phyloP scores from a whole-genome alignment of 768 basidiomycete genomes.

The Xerocomellus chrysenteron region DNA sequence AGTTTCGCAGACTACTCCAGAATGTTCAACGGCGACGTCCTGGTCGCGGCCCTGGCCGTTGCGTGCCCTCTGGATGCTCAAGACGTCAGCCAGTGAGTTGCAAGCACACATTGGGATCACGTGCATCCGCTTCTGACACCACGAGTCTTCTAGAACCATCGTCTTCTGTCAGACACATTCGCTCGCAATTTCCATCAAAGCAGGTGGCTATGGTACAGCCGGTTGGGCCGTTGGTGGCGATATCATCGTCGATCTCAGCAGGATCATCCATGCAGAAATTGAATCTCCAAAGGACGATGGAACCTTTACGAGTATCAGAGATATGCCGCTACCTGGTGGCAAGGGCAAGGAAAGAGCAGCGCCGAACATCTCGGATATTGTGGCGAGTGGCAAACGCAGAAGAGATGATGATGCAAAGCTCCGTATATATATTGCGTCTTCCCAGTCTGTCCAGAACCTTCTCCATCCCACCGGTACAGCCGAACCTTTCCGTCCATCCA shows the following conservation, averaged over 20 bases:
- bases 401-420: slow-evolving; percentile 54
- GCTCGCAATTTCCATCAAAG: slow-evolving; percentile 78
- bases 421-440: slow-evolving; percentile 55
- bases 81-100: slow-evolving; percentile 77
- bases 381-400: slow-evolving; percentile 47
- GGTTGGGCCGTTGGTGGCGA: slow-evolving; percentile 89
- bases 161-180: slow-evolving; percentile 70
- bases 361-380: slow-evolving; percentile 4
- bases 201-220: slow-evolving; percentile 88
- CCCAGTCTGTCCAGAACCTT: slow-evolving; percentile 51
- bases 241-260: slow-evolving; percentile 77
- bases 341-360: slow-evolving; percentile 51
- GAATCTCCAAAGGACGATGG: slow-evolving; percentile 55
- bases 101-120: not conserved
- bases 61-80: slow-evolving; percentile 74
- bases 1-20: slow-evolving; percentile 34
- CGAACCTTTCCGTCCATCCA: slow-evolving; percentile 19
- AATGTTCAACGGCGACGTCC: slow-evolving; percentile 80
- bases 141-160: slow-evolving; percentile 48
- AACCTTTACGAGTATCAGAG: slow-evolving; percentile 59
- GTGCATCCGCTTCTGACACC: slow-evolving; percentile 6
- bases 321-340: slow-evolving; percentile 49
- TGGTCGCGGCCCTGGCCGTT: slow-evolving; percentile 57
- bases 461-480: slow-evolving; percentile 29
- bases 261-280: slow-evolving; percentile 65